phyloP scores from a whole-genome alignment of 371 early-diverging fungal species.

The Mucor indicus region DNA sequence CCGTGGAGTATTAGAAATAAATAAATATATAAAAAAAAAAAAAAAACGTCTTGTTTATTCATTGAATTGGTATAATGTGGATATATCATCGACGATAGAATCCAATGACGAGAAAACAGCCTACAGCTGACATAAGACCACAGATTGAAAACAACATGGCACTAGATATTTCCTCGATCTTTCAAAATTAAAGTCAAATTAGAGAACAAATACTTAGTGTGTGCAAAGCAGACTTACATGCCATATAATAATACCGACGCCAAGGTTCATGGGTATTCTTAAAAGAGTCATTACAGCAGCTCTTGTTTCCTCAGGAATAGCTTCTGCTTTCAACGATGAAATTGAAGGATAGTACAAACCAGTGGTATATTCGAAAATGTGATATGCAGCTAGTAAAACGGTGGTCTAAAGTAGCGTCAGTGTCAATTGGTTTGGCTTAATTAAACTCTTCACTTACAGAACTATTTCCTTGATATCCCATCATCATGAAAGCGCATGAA shows the following conservation, averaged over 20 bases:
- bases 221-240: conserved; percentile 36
- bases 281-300: conserved; percentile 76
- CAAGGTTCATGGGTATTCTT: conserved; percentile 76
- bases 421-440: too few species aligned
- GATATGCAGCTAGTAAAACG: conserved; percentile 27
- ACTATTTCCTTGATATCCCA: conserved; percentile 26
- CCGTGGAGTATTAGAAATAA: conserved; percentile 62
- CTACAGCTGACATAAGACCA: conserved; percentile 20
- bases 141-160: conserved; percentile 20
- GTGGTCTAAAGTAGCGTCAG: background rate
- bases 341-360: conserved; percentile 79
- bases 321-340: conserved; percentile 61
- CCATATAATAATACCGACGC: conserved; percentile 67
- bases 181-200: background rate
- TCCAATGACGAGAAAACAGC: conserved; percentile 9
- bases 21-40: background rate
- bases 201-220: too few species aligned
- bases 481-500: conserved; percentile 30
- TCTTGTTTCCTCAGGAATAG: conserved; percentile 72
- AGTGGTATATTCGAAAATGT: conserved; percentile 66
- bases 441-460: conserved; percentile 22
- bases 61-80: too few species aligned
- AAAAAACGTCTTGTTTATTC: too few species aligned
- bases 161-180: conserved; percentile 19
- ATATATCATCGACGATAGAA: conserved; percentile 18